phyloP scores from a whole-genome alignment of 192 early-diverging fungal species.

The Pilaira anomala region DNA sequence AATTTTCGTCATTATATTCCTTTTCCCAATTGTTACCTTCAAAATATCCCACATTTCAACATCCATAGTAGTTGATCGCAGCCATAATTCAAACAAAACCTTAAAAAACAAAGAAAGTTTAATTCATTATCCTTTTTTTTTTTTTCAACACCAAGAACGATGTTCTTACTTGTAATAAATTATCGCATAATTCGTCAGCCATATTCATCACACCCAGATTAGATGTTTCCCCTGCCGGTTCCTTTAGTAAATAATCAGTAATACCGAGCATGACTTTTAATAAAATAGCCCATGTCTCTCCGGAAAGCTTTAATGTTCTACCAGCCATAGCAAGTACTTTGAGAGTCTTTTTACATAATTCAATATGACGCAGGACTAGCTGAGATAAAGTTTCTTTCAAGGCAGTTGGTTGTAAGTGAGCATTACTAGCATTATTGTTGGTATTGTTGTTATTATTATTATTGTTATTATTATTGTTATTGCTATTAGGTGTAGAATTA shows the following conservation, averaged over 20 bases:
- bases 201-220: slow-evolving; percentile 44
- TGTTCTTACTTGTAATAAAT: slow-evolving; percentile 58
- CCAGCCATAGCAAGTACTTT: slow-evolving; percentile 60
- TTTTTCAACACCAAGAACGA: background rate
- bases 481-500: slow-evolving; percentile 1
- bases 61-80: slow-evolving; percentile 60
- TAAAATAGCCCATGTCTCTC: slow-evolving; percentile 78
- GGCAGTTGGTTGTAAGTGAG: background rate
- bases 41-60: slow-evolving; percentile 81
- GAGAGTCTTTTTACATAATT: slow-evolving; percentile 71
- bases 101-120: slow-evolving; percentile 20
- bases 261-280: slow-evolving; percentile 79
- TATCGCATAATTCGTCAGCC: slow-evolving; percentile 76
- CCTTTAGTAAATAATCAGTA: slow-evolving; percentile 65
- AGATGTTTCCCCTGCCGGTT: slow-evolving; percentile 42
- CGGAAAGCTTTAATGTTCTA: slow-evolving; percentile 60
- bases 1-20: background rate
- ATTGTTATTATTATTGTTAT: background rate
- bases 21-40: slow-evolving; percentile 38
- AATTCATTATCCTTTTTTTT: background rate
- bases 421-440: too few species aligned
- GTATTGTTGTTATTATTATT: slow-evolving; percentile 4
- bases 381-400: slow-evolving; percentile 30
- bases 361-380: slow-evolving; percentile 58
- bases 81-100: slow-evolving; percentile 76